phyloP scores from a whole-genome alignment of 2,329 filamentous ascomycete genomes.

The Fusarium albidum region DNA sequence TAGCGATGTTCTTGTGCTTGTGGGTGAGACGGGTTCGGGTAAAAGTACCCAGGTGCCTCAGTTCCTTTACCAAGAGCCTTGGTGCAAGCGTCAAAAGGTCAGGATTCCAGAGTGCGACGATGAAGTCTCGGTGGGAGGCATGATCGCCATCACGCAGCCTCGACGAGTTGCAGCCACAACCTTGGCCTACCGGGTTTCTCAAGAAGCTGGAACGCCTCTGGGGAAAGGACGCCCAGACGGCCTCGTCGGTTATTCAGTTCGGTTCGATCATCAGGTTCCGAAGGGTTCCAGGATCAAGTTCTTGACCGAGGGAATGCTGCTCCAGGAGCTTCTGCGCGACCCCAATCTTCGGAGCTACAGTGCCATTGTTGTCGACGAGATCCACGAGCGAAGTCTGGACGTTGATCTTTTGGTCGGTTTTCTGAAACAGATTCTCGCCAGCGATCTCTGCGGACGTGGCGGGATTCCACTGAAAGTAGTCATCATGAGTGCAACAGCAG shows the following conservation, averaged over 20 bases:
- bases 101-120: conserved; percentile 50
- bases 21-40: conserved; percentile 94
- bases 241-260: conserved; percentile 88
- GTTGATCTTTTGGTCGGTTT: conserved; percentile 93
- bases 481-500: conserved; percentile 96
- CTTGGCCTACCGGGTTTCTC: conserved; percentile 85
- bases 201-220: conserved; percentile 71
- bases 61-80: conserved; percentile 80
- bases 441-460: conserved; percentile 69
- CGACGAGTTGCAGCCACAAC: conserved; percentile 93
- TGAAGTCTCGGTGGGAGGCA: conserved; percentile 71
- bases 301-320: conserved; percentile 92
- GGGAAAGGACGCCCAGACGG: conserved; percentile 51
- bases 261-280: conserved; percentile 90
- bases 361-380: conserved; percentile 91
- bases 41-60: conserved; percentile 98
- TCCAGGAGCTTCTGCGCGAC: conserved; percentile 92
- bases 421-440: conserved; percentile 76
- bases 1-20: conserved; percentile 81
- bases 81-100: conserved; percentile 73
- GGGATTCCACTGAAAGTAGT: conserved; percentile 85
- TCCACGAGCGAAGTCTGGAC: conserved; percentile 94
- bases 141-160: conserved; percentile 94
- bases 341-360: conserved; percentile 85
- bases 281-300: conserved; percentile 89